phyloP scores from a whole-genome alignment of 768 basidiomycete species.

The Hericium rajendrae region DNA sequence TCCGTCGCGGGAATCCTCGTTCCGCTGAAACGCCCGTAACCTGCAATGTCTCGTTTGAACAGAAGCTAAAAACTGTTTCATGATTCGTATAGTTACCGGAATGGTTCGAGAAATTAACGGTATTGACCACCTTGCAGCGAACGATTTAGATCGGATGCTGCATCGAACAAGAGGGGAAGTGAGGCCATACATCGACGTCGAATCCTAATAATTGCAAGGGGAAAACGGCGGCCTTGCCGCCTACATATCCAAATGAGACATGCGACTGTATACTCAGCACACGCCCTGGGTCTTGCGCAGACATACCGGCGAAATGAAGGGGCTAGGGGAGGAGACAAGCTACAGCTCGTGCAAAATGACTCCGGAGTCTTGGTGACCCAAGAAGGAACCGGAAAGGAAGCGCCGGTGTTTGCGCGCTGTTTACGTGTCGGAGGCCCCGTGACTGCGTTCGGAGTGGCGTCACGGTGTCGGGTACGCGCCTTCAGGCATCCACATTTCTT shows the following conservation, averaged over 20 bases:
- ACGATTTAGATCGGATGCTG: neutral
- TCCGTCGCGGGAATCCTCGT: slow-evolving; percentile 71
- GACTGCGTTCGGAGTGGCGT: slow-evolving; percentile 1
- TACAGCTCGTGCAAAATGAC: too few species aligned
- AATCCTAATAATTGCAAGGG: slow-evolving; percentile 82
- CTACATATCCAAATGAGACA: slow-evolving; percentile 90
- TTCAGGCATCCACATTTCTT: slow-evolving; percentile 1
- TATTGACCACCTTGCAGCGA: slow-evolving; percentile 62
- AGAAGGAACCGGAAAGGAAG: neutral
- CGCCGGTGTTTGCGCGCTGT: neutral
- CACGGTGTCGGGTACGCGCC: slow-evolving; percentile 4
- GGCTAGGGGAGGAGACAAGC: neutral
- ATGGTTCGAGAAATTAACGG: slow-evolving; percentile 94
- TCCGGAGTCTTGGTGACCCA: neutral
- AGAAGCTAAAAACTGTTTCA: neutral
- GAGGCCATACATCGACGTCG: slow-evolving; percentile 77
- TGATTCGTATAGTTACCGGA: slow-evolving; percentile 42
- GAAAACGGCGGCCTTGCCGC: slow-evolving; percentile 72
- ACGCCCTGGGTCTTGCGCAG: slow-evolving; percentile 29
- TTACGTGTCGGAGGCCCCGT: slow-evolving; percentile 7
- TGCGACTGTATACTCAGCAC: slow-evolving; percentile 90
- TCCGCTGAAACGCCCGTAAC: slow-evolving; percentile 77
- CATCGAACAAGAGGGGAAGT: neutral
- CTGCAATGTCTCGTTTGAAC: slow-evolving; percentile 29
- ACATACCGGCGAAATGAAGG: neutral